A percentile compares a stretch with the other conserved stretches of the same genome.
Conservation (phyloP, 164 flowering plant genomes). For the Chimonanthus salicifolius region DNA sequence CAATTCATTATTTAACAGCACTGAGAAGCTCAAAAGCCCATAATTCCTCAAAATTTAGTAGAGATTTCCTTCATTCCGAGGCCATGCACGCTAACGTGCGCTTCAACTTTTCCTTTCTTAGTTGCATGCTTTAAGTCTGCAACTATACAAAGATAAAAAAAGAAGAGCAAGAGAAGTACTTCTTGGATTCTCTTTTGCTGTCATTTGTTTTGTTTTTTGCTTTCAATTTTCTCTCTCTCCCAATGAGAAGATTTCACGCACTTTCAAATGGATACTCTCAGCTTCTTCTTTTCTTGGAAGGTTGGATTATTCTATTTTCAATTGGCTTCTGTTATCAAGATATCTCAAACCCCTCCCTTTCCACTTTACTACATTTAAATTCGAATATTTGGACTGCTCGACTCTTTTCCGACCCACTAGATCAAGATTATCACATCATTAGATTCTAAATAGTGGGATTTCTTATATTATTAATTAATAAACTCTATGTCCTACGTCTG, state of each 20-base stretch:
- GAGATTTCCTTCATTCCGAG: constrained; percentile 5
- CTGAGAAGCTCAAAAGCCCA: background rate
- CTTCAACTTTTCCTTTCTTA: background rate
- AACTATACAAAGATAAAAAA: background rate
- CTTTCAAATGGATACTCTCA: background rate
- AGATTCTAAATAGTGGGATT: too few relatives aligned
- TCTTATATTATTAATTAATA: too few relatives aligned
- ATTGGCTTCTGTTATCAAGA: background rate
- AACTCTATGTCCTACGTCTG: too few relatives aligned
- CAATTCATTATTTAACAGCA: too few relatives aligned
- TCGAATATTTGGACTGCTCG: background rate
- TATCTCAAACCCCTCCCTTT: background rate
- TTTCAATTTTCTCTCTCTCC: background rate
- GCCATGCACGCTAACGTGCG: constrained; percentile 6
- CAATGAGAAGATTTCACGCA: background rate
- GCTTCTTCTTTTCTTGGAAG: background rate
- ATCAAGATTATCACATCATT: background rate
- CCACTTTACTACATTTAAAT: background rate
- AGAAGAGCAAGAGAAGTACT: background rate
- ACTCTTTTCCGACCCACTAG: background rate
- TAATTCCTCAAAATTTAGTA: background rate
- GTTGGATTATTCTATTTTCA: background rate
- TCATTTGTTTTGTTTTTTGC: background rate
- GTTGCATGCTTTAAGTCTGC: background rate
- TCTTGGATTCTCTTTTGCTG: background rate